phyloP scores from a whole-genome alignment of 768 basidiomycete genomes.

The Boletus vinaceobasis region DNA sequence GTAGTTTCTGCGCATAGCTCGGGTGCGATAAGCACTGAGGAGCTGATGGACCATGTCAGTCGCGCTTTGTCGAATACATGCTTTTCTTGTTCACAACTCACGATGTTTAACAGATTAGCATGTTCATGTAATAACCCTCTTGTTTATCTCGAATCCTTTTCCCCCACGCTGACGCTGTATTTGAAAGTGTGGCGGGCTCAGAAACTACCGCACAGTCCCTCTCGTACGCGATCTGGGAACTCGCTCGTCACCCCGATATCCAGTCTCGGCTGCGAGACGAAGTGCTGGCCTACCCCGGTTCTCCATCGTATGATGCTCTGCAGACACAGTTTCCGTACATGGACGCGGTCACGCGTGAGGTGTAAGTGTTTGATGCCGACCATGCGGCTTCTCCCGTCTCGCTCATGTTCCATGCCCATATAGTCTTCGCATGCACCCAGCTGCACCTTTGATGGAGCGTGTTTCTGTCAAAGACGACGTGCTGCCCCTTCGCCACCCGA shows the following conservation, averaged over 20 bases:
- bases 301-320: slow-evolving; percentile 4
- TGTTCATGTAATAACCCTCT: slow-evolving; percentile 5
- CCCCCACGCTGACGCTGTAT: not conserved
- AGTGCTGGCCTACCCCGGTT: not conserved
- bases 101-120: slow-evolving; percentile 4
- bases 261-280: slow-evolving; percentile 2
- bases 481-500: slow-evolving; percentile 3
- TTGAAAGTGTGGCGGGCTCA: slow-evolving; percentile 1
- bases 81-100: not conserved
- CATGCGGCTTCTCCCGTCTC: not conserved
- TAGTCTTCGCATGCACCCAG: slow-evolving; percentile 1
- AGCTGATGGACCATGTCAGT: slow-evolving; percentile 8
- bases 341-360: slow-evolving; percentile 4
- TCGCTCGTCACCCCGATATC: not conserved
- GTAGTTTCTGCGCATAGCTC: slow-evolving; percentile 2
- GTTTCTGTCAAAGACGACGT: slow-evolving; percentile 1
- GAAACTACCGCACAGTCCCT: slow-evolving; percentile 8
- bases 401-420: not conserved
- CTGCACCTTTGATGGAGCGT: slow-evolving; percentile 1
- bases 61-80: too few species aligned
- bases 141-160: not conserved
- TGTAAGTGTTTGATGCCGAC: not conserved
- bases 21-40: not conserved
- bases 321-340: slow-evolving; percentile 7
- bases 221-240: slow-evolving; percentile 6